phyloP scores from a whole-genome alignment of 2,329 filamentous ascomycete species.

The Paracorniculantispora psalliotae region DNA sequence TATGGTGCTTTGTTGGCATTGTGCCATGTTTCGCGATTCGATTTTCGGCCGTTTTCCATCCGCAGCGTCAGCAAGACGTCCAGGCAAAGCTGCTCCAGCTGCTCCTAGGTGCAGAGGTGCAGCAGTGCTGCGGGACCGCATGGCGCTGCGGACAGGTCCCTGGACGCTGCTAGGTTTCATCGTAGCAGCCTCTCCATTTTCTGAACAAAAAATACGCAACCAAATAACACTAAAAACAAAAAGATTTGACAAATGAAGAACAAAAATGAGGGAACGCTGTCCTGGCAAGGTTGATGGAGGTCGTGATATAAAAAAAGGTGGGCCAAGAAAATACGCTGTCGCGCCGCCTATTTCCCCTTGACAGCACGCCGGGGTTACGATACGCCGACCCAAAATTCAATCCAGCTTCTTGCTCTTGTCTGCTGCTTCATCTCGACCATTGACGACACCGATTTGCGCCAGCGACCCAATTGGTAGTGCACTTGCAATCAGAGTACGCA shows the following conservation, averaged over 20 bases:
- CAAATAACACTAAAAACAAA: neutral
- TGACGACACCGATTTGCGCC: constrained; percentile 14
- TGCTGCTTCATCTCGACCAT: constrained; percentile 16
- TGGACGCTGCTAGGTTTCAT: constrained; percentile 13
- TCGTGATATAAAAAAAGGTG: constrained; percentile 8
- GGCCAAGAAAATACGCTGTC: constrained; percentile 2
- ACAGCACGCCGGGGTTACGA: constrained; percentile 25
- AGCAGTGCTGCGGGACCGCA: constrained; percentile 7
- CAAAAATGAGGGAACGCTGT: neutral
- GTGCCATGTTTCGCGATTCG: neutral
- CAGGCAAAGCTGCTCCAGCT: constrained; percentile 3
- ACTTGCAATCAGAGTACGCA: neutral
- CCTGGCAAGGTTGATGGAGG: neutral
- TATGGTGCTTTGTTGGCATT: constrained; percentile 29
- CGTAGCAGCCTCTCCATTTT: neutral
- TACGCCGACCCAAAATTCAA: constrained; percentile 24
- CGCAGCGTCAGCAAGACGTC: constrained; percentile 7
- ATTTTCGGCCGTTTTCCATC: constrained; percentile 14
- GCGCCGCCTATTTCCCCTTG: neutral
- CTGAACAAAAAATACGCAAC: neutral
- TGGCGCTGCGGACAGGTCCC: constrained; percentile 7
- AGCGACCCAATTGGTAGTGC: neutral
- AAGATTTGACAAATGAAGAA: neutral
- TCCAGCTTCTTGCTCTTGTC: neutral
- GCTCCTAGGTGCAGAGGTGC: constrained; percentile 5